A percentile compares a stretch with the other conserved stretches of the same genome.
Evolutionary conservation across 257 asterid genomes (phyloP).

Genomic region (Verbascum thapsus): DNA sequence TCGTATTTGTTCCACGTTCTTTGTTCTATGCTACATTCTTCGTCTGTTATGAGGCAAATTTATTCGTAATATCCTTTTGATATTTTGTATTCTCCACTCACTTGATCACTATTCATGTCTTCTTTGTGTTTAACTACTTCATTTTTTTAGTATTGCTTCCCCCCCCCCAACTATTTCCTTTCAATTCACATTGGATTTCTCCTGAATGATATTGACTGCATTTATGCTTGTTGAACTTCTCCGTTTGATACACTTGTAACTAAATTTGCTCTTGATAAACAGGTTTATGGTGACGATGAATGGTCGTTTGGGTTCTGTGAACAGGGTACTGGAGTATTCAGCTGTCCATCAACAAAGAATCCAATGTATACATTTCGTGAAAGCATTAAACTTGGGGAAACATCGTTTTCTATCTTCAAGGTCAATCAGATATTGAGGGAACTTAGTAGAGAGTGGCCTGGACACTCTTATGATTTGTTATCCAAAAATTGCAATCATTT

Average conservation of each 20-base stretch:
- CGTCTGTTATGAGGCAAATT: too few species aligned
- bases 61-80: too few species aligned
- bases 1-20: too few species aligned
- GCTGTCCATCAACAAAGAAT: conserved; percentile 80
- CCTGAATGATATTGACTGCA: conserved; percentile 1
- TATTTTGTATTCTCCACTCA: too few species aligned
- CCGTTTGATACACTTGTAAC: conserved; percentile 5
- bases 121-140: too few species aligned
- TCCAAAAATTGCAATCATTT: conserved; percentile 97
- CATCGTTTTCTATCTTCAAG: conserved; percentile 60
- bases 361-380: conserved; percentile 97
- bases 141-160: too few species aligned
- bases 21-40: too few species aligned
- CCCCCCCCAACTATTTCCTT: neutral
- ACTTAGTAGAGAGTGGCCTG: conserved; percentile 99
- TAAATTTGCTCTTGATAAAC: conserved; percentile 25
- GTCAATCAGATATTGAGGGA: conserved; percentile 92
- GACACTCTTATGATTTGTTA: conserved; percentile 75
- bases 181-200: conserved; percentile 3
- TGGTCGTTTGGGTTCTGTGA: conserved; percentile 99
- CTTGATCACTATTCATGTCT: too few species aligned
- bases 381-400: conserved; percentile 67
- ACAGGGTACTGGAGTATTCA: conserved; percentile 94
- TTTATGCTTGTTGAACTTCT: neutral
- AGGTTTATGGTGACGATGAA: conserved; percentile 85